Percentiles rank a stretch among this genome's conserved stretches.
phyloP scores from a whole-genome alignment of 495 filamentous ascomycete species.

The Talaromyces trachyspermus region DNA sequence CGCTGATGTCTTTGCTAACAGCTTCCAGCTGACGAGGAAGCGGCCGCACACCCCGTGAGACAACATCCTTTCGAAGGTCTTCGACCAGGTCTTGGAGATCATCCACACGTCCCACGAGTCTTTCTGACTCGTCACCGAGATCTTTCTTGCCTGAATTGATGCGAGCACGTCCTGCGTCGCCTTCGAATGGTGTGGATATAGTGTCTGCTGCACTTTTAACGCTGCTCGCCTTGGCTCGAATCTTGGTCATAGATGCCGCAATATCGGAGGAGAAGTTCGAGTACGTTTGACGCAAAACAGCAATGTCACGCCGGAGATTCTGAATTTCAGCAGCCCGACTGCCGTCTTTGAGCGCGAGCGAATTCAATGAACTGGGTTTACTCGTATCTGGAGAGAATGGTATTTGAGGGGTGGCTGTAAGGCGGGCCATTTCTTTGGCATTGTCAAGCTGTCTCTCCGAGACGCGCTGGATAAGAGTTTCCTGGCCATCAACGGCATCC shows the following conservation, averaged over 20 bases:
- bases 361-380: constrained; percentile 13
- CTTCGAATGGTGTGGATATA: constrained; percentile 55
- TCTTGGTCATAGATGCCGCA: constrained; percentile 72
- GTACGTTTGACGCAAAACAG: constrained; percentile 88
- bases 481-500: constrained; percentile 72
- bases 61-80: constrained; percentile 95
- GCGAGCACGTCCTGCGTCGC: constrained; percentile 70
- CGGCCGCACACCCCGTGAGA: constrained; percentile 84
- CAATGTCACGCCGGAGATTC: constrained; percentile 80
- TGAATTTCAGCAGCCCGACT: constrained; percentile 69
- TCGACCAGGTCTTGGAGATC: constrained; percentile 94
- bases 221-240: constrained; percentile 69
- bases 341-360: constrained; percentile 26
- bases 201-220: constrained; percentile 71
- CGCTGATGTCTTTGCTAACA: constrained; percentile 79
- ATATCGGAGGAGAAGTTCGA: constrained; percentile 84
- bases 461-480: constrained; percentile 71
- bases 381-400: constrained; percentile 22
- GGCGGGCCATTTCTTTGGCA: constrained; percentile 79
- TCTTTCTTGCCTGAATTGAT: constrained; percentile 79
- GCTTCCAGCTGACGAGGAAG: constrained; percentile 83
- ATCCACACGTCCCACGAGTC: constrained; percentile 82
- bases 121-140: constrained; percentile 76
- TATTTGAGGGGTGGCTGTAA: constrained; percentile 59
- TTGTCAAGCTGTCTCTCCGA: constrained; percentile 87